Evolutionary conservation across 2,329 filamentous ascomycete species (phyloP).

Genomic region (Furcasterigmium sp.): DNA sequence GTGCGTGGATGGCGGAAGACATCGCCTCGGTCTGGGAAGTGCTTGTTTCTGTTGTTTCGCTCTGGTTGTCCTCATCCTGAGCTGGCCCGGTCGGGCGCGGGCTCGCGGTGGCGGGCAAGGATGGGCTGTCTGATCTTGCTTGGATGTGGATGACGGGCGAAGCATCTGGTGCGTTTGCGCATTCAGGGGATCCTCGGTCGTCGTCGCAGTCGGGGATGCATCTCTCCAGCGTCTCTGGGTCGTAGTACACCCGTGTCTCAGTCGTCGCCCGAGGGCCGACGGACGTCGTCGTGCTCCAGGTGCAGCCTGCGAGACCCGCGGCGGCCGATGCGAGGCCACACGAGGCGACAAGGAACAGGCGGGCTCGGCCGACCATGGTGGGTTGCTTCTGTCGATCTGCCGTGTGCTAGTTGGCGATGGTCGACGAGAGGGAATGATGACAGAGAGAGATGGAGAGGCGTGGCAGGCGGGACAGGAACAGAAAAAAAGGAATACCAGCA

Average conservation of each 20-base stretch:
- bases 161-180: conserved; percentile 37
- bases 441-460: background rate
- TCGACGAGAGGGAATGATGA: background rate
- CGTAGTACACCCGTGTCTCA: conserved; percentile 51
- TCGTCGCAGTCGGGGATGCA: conserved; percentile 66
- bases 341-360: conserved; percentile 14
- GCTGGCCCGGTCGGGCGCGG: background rate
- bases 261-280: conserved; percentile 22
- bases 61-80: background rate
- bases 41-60: too few relatives aligned
- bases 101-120: background rate
- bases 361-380: background rate
- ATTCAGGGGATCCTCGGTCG: conserved; percentile 59
- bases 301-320: conserved; percentile 43
- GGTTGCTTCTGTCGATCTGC: background rate
- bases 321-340: conserved; percentile 29
- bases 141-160: too few relatives aligned
- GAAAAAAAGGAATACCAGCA: background rate
- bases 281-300: conserved; percentile 21
- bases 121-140: too few relatives aligned
- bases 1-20: too few relatives aligned
- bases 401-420: background rate
- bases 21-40: too few relatives aligned
- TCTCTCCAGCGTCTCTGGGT: conserved; percentile 59
- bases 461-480: background rate